Conservation (phyloP, 2,329 filamentous ascomycete species). For the Parafenestella ontariensis region DNA sequence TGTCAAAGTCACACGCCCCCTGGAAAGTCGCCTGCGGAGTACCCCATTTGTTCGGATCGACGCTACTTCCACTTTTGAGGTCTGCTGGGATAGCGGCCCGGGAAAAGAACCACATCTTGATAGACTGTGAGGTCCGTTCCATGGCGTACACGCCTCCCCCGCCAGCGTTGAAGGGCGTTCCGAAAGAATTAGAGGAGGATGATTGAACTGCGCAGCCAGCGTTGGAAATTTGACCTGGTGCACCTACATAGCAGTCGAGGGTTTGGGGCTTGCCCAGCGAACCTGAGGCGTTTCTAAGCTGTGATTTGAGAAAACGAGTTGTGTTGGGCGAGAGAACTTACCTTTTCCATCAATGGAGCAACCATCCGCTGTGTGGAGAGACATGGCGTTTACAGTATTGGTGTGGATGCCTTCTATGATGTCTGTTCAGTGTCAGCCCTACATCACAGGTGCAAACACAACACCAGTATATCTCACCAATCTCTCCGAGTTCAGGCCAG, state of each 20-base stretch:
- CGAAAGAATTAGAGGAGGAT: slow-evolving; percentile 17
- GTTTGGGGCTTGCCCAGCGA: slow-evolving; percentile 17
- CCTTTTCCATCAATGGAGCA: slow-evolving; percentile 23
- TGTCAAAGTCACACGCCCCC: slow-evolving; percentile 43
- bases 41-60: slow-evolving; percentile 68
- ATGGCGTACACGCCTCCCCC: slow-evolving; percentile 51
- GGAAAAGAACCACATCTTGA: slow-evolving; percentile 82
- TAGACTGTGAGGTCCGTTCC: slow-evolving; percentile 70
- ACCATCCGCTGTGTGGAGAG: slow-evolving; percentile 26
- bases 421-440: slow-evolving; percentile 32
- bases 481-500: slow-evolving; percentile 36
- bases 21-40: slow-evolving; percentile 70
- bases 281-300: background rate
- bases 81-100: slow-evolving; percentile 64
- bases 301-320: background rate
- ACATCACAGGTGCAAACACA: background rate
- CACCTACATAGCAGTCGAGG: slow-evolving; percentile 25
- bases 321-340: background rate
- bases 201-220: slow-evolving; percentile 20
- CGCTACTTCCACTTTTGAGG: slow-evolving; percentile 17
- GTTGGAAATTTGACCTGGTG: slow-evolving; percentile 19
- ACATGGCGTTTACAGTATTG: slow-evolving; percentile 23
- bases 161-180: slow-evolving; percentile 33
- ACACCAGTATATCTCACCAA: slow-evolving; percentile 19
- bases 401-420: slow-evolving; percentile 50